Evolutionary conservation across 768 basidiomycete genomes (phyloP), one percentile per base, ranked within the genome.

Genomic region (Porphyrellus cyaneotinctus): DNA sequence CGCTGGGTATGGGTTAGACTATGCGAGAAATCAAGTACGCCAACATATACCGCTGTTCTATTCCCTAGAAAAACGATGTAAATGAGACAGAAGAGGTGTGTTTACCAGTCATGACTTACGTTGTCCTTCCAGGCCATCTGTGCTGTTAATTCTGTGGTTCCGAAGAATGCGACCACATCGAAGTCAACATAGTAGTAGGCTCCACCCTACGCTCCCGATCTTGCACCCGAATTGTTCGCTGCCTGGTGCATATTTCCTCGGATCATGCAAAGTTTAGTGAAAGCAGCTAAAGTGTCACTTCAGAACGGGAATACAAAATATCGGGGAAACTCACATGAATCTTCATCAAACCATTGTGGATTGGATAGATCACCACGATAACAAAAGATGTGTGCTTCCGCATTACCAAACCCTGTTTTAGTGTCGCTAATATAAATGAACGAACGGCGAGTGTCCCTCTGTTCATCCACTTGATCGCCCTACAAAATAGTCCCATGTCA

Each of bases 321-420:
- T n/a, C n/a, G n/a, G n/a, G 8, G 33, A 18, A 26, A 36, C 52
- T 46, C 20, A 18, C 56, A 47, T 54, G 31, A 1, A 28, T 57
- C 56, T 15, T 50, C n/a, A n/a, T 58, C 57, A 1, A 41, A 3
- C 57, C 57, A 58, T 20, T 6, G 26, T 1, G 57, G 57, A 14
- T 41, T 9, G 14, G 49, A 9, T 28, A 36, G 2, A 8, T 18
- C 14, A 3, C 57, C 53, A 1, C 41, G 49, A 43, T 58, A 58
- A 22, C 49, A 48, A 23, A 22, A 1, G 28, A 54, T 37, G 6
- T 15, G 3, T 14, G 26, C 10, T 14, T 20, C 7, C n/a, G 12
- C 23, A 13, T 17, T 11, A 26, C 24, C 17, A 43, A 57, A 54
- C 0, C 17, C 13, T 1, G 18, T 26, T 14, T 22, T 17, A 30